Conservation (phyloP, 768 basidiomycete species). For the Calocybe gangraenosa region DNA sequence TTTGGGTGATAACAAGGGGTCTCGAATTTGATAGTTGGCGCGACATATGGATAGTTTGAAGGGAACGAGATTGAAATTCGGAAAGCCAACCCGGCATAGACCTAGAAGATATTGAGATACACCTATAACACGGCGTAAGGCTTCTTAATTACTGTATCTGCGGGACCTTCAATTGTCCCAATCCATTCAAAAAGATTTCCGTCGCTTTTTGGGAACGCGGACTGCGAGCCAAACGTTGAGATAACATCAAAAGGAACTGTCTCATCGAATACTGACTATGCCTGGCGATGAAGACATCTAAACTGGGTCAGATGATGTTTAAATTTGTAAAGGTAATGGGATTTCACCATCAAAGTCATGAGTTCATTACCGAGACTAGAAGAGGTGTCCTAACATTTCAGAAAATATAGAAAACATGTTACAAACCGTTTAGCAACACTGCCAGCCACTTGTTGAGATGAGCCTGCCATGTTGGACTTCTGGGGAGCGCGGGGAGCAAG, state of each 20-base stretch:
- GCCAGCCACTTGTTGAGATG: constrained; percentile 56
- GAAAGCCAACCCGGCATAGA: constrained; percentile 77
- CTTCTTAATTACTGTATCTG: constrained; percentile 58
- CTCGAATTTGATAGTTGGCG: constrained; percentile 84
- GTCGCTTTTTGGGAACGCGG: constrained; percentile 86
- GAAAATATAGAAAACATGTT: constrained; percentile 7
- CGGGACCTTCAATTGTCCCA: constrained; percentile 81
- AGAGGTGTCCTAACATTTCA: constrained; percentile 5
- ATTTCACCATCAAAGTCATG: constrained; percentile 83
- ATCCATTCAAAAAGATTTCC: constrained; percentile 88
- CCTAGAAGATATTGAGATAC: constrained; percentile 32
- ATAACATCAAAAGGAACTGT: not conserved
- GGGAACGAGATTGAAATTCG: constrained; percentile 85
- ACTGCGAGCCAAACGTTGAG: constrained; percentile 37
- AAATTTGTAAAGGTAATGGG: not conserved
- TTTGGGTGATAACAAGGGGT: constrained; percentile 92
- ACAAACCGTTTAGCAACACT: constrained; percentile 80
- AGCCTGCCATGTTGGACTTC: constrained; percentile 53
- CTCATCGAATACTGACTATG: constrained; percentile 57
- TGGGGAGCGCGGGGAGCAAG: constrained; percentile 53
- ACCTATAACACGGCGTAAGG: not conserved
- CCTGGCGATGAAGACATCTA: constrained; percentile 90
- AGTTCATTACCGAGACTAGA: constrained; percentile 74
- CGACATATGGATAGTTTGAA: constrained; percentile 81
- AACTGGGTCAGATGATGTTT: constrained; percentile 2